A percentile compares a stretch with the other conserved stretches of the same genome.
phyloP scores from a whole-genome alignment of 441 rosid genomes.

The Erysimum pusillum region DNA sequence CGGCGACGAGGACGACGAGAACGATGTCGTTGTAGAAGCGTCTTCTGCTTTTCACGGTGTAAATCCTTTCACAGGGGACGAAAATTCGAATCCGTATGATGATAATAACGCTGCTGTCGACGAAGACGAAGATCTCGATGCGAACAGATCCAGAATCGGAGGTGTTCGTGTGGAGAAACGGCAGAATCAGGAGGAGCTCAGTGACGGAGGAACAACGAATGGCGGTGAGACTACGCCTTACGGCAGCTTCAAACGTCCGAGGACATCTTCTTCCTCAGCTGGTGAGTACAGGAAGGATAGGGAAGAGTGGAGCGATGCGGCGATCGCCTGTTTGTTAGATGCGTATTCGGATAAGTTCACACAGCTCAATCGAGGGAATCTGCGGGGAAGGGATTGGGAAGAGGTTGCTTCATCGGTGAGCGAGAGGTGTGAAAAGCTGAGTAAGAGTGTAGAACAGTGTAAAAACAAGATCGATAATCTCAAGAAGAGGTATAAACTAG shows the following conservation, averaged over 20 bases:
- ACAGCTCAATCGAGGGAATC: slow-evolving; percentile 84
- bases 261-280: slow-evolving; percentile 44
- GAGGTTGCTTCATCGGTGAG: slow-evolving; percentile 84
- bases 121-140: slow-evolving; percentile 46
- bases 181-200: slow-evolving; percentile 59
- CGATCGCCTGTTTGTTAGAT: slow-evolving; percentile 74
- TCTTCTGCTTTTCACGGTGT: slow-evolving; percentile 61
- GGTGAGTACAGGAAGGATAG: slow-evolving; percentile 75
- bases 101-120: slow-evolving; percentile 46
- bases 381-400: slow-evolving; percentile 97
- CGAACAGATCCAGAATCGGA: slow-evolving; percentile 42
- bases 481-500: slow-evolving; percentile 88
- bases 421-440: slow-evolving; percentile 67
- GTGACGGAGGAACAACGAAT: slow-evolving; percentile 49
- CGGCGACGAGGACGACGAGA: slow-evolving; percentile 51
- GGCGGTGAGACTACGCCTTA: slow-evolving; percentile 48
- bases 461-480: slow-evolving; percentile 93
- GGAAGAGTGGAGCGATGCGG: slow-evolving; percentile 96
- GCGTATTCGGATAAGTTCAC: slow-evolving; percentile 78
- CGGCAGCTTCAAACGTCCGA: slow-evolving; percentile 57
- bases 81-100: slow-evolving; percentile 52
- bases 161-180: slow-evolving; percentile 61
- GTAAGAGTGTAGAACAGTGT: slow-evolving; percentile 95
- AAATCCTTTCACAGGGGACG: slow-evolving; percentile 51
- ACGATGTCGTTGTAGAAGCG: slow-evolving; percentile 57